Evolutionary conservation across 2,329 filamentous ascomycete species (phyloP), one percentile per base, ranked within the genome.

Genomic region (Ceratocystis huliohia): DNA sequence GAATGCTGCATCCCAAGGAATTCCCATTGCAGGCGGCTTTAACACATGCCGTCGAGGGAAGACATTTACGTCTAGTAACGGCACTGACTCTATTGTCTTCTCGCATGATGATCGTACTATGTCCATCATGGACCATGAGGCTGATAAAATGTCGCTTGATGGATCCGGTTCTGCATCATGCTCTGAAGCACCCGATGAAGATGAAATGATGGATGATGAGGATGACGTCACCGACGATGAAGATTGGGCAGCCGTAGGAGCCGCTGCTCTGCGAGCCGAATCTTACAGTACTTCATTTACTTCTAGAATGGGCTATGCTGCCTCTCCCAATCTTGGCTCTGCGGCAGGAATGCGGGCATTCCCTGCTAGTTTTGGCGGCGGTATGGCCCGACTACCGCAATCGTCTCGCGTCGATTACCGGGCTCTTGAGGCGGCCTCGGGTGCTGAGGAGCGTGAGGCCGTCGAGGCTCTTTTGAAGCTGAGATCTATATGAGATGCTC

Each of bases 141-240:
- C 89, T 45, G 93, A 97, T 77, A 93, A 92, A 75, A 97, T 97
- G 93, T 96, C 92, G 69, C 82, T 88, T 72, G 87, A 89, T 69
- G 83, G 84, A 56, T 85, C 83, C 17, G 82, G 78, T 66, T 89
- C 86, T 64, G 87, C 84, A 63, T 91, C 89, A 13, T 91, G 88
- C 73, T 91, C 88, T 41, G 88, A 91, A 71, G 88, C 87, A 20
- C 83, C 83, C 53, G 84, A 88, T 68, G 82, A 86, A 68, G 80
- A 84, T 69, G 78, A 78, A 70, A 84, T 86, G 78, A 85, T 86
- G 71, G 88, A 90, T 71, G 88, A 95, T 73, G 85, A 89, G 68
- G 87, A 88, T 70, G 91, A 96, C 73, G 83, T 89, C 68, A 97
- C 94, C 28, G 94, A 97, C 74, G 91, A 96, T 74, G 93, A 97